phyloP scores from a whole-genome alignment of 371 early-diverging fungal genomes.

The Sporodiniella umbellata region DNA sequence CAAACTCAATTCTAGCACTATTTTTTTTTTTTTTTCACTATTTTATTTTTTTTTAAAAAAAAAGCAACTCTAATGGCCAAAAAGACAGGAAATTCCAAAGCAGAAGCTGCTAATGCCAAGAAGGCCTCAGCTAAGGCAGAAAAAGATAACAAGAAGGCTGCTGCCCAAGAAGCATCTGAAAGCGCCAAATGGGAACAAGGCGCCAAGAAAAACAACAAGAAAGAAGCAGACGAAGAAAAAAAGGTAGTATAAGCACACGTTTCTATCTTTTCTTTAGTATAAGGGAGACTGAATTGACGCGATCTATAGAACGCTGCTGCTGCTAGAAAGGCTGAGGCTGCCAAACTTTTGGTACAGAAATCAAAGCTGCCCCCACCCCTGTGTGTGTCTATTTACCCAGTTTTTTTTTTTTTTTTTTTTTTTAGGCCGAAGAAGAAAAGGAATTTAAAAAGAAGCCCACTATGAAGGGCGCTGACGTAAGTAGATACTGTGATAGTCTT shows the following conservation, averaged over 20 bases:
- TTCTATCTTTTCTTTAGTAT: background rate
- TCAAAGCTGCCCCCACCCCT: conserved; percentile 6
- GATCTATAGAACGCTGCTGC: conserved; percentile 32
- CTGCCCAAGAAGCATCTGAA: conserved; percentile 55
- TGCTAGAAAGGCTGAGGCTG: conserved; percentile 43
- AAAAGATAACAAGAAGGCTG: conserved; percentile 52
- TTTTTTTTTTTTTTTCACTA: background rate
- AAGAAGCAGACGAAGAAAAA: conserved; percentile 69
- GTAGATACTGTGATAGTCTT: background rate
- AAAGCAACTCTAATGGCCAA: conserved; percentile 46
- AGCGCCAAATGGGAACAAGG: conserved; percentile 69
- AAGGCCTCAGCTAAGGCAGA: conserved; percentile 68
- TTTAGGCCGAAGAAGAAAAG: conserved; percentile 47
- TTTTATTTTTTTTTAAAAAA: background rate
- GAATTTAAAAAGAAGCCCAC: conserved; percentile 32
- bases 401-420: background rate
- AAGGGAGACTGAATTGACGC: too few relatives aligned
- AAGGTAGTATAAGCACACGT: conserved; percentile 35
- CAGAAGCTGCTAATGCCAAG: conserved; percentile 66
- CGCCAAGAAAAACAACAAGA: conserved; percentile 65
- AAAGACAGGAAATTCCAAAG: conserved; percentile 45
- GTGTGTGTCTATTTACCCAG: too few relatives aligned
- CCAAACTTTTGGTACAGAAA: conserved; percentile 24
- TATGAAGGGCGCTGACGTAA: conserved; percentile 28
- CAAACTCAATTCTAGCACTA: background rate